Evolutionary conservation across 2,329 filamentous ascomycete genomes (phyloP).

Genomic region (Gnomoniopsis smithogilvyi): DNA sequence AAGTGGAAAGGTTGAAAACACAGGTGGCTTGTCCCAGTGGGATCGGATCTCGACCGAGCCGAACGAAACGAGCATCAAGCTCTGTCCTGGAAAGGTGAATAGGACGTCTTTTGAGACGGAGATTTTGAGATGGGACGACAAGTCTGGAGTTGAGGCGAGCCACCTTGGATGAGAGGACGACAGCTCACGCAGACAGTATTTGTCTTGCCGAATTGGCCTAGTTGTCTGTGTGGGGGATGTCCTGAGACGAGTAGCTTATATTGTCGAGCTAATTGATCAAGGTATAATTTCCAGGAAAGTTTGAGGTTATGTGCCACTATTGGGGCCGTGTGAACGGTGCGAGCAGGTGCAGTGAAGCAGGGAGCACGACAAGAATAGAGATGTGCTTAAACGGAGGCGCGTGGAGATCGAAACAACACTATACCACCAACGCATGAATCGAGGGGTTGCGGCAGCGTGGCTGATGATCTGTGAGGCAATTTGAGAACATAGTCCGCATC

Average conservation of each 20-base stretch:
- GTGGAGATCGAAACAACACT: slow-evolving; percentile 24
- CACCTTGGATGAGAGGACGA: slow-evolving; percentile 12
- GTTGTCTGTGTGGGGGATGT: neutral
- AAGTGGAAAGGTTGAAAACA: slow-evolving; percentile 16
- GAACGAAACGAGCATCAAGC: slow-evolving; percentile 15
- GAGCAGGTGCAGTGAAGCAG: slow-evolving; percentile 1
- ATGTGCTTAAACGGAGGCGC: slow-evolving; percentile 17
- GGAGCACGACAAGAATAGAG: slow-evolving; percentile 16
- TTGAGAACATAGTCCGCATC: slow-evolving; percentile 19
- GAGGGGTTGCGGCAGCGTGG: slow-evolving; percentile 26
- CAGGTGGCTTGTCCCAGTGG: slow-evolving; percentile 22
- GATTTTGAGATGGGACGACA: slow-evolving; percentile 6
- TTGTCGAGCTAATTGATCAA: neutral
- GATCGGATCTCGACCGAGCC: slow-evolving; percentile 18
- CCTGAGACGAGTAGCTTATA: neutral
- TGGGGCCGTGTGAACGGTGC: neutral
- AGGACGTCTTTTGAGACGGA: slow-evolving; percentile 9
- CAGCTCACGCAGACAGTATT: slow-evolving; percentile 1
- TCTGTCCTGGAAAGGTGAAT: slow-evolving; percentile 3
- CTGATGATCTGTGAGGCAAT: slow-evolving; percentile 29
- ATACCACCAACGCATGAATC: slow-evolving; percentile 30
- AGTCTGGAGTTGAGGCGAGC: slow-evolving; percentile 1
- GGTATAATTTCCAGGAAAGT: neutral
- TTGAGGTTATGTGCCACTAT: neutral
- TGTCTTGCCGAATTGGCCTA: neutral